Evolutionary conservation across 164 flowering plant genomes (phyloP), one percentile per base, ranked within the genome.

Genomic region (Magnolia sinica): DNA sequence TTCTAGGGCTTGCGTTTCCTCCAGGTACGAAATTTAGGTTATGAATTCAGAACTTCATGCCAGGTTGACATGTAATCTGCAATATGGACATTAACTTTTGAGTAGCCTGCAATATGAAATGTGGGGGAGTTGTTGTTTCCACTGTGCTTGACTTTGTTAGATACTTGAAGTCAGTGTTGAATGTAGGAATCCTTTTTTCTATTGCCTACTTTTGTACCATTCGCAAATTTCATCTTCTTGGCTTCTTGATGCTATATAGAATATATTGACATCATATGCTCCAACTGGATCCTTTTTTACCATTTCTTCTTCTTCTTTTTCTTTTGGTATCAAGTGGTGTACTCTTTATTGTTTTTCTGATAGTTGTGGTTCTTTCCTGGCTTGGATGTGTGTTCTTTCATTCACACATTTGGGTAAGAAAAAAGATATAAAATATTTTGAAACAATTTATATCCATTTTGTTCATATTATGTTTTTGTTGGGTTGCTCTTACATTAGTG

Each of bases 1-100:
- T 96, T 73, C 81, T 86, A n/a, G 99, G 99, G 73, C 91, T 89
- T 80, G 92, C 99, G 73, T 96, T 96, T 80, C 99, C 99, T 77
- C 99, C 99, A 87, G 99, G 99, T 81, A 76, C 73, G 74, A n/a
- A 50, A 24, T 49, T 50, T 19, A 50, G 68, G 23, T 69, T 59
- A 64, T 55, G 50, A 2, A 24, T 59, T 45, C 24, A 31, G 29
- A 72, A 64, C 49, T 45, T n/a, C 58, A 18, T 73, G 61, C 66
- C 65, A 73, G 31, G 58, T 58, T 59, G 29, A 50, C n/a, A 24
- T 73, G 50, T 16, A 24, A 22, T 70, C 63, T 71, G n/a, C 22
- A 19, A 50, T 64, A 31, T 69, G 52, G 68, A 69, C 73, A 70
- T 69, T 23, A 24, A 51, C 52, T 58, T 18, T 51, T 14, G 20